phyloP scores from a whole-genome alignment of 1,284 basidiomycete genomes.

The Puccinia brachypodii region DNA sequence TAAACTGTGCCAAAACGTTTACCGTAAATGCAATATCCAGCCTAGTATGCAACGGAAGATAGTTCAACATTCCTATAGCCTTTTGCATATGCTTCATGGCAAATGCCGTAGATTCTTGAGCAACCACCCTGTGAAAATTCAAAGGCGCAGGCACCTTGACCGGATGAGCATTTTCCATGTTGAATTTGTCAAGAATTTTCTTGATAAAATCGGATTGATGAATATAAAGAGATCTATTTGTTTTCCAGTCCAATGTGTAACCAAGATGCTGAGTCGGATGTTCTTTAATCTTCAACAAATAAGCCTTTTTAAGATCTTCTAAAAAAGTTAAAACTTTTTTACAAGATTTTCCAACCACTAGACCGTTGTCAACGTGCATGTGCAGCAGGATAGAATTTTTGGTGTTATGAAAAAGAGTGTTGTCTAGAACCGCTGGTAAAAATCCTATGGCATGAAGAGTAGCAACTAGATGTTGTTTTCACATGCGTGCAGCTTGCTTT shows the following conservation, averaged over 20 bases:
- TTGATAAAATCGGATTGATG: neutral
- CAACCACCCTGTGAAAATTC: neutral
- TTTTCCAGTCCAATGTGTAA: neutral
- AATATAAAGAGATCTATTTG: neutral
- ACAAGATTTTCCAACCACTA: neutral
- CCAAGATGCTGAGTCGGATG: neutral
- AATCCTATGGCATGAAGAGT: neutral
- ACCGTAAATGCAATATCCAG: no score
- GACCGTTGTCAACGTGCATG: conserved; percentile 14
- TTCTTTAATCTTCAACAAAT: neutral
- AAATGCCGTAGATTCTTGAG: neutral
- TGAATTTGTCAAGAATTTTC: neutral
- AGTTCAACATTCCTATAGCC: neutral
- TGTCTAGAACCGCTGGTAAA: neutral
- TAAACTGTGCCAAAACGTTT: no score
- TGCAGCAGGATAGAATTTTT: neutral
- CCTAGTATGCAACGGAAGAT: neutral
- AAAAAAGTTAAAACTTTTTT: neutral
- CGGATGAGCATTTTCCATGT: neutral
- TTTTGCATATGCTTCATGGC: neutral
- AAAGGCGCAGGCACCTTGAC: neutral
- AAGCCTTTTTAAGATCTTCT: neutral
- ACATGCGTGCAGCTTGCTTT: neutral
- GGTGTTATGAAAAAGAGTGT: neutral
- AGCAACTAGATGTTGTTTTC: neutral